Evolutionary conservation across 225 moss, liverwort and hornwort genomes (phyloP), one percentile per base, ranked within the genome.

Genomic region (Asterella californica): DNA sequence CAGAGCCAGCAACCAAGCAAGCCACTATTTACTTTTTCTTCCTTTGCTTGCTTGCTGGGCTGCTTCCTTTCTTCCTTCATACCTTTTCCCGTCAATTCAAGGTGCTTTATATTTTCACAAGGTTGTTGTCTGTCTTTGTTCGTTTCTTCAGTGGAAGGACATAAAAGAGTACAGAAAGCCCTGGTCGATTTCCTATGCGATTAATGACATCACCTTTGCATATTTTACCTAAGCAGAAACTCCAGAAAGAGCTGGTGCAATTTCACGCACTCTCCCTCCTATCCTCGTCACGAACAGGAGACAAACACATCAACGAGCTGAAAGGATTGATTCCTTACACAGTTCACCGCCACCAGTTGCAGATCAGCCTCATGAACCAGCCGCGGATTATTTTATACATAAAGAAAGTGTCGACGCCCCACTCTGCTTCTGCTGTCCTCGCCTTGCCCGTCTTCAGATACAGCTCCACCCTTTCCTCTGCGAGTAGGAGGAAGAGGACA

Each of bases 311-410:
- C 73, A 50, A 73, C 27, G 46, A 52, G 50, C 49, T 3, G 24
- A 12, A 52, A 50, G n/a, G 48, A 46, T 73, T 73, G 73, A 73
- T 73, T 48, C 73, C 73, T 49, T 73, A 17, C 15, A 73, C 14
- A 50, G 49, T 52, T 73, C 49, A 73, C 49, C 73, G 47, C 73
- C 73, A 73, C 73, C 73, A 49, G 73, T 42, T 46, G 70, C 9
- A 38, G 9, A 42, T 71, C 70, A 71, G 22, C 70, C 68, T 61
- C 61, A 27, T 25, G 6, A 27, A 25, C n/a, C n/a, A 61, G 10
- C 21, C 15, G 32, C 65, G 15, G 32, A 32, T 30, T 65, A 65
- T 30, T 65, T 65, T 65, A 33, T 10, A 32, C 65, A 3, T 2
- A 63, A 63, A 63, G 22, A 57, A 42, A 42, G 42, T 42, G 42